phyloP scores from a whole-genome alignment of 805 yeast genomes.

The Candida pini region DNA sequence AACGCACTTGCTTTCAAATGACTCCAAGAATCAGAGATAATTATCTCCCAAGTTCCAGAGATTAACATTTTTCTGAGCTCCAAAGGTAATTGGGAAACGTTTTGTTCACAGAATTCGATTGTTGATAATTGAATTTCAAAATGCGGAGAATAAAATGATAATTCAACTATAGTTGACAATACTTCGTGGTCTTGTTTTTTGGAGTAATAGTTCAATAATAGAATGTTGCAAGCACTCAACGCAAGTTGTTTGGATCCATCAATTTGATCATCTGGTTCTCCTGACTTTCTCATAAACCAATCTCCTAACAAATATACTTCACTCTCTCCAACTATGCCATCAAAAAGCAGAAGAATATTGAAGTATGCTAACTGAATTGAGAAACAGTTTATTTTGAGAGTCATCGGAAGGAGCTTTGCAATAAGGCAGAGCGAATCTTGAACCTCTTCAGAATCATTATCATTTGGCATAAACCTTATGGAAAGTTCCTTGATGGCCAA shows the following conservation, averaged over 20 bases:
- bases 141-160: constrained; percentile 33
- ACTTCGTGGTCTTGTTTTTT: constrained; percentile 11
- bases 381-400: constrained; percentile 14
- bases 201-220: constrained; percentile 26
- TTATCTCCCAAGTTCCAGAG: constrained; percentile 19
- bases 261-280: constrained; percentile 20
- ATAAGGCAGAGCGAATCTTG: constrained; percentile 27
- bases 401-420: constrained; percentile 15
- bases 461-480: constrained; percentile 11
- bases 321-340: constrained; percentile 1
- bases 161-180: constrained; percentile 24
- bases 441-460: constrained; percentile 22
- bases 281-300: constrained; percentile 32
- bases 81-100: background rate
- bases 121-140: constrained; percentile 43
- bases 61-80: constrained; percentile 3
- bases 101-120: constrained; percentile 26
- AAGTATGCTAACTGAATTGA: constrained; percentile 20
- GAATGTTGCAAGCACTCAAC: constrained; percentile 26
- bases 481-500: constrained; percentile 40
- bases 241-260: constrained; percentile 50
- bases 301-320: constrained; percentile 24
- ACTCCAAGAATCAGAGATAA: constrained; percentile 32
- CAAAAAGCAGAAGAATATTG: constrained; percentile 9
- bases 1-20: constrained; percentile 40